These are phyloP conservation scores for Phaeosphaeriaceae sp. DNA, from an alignment of 2,329 filamentous ascomycete species.

Conservation along the genomic window DNA sequence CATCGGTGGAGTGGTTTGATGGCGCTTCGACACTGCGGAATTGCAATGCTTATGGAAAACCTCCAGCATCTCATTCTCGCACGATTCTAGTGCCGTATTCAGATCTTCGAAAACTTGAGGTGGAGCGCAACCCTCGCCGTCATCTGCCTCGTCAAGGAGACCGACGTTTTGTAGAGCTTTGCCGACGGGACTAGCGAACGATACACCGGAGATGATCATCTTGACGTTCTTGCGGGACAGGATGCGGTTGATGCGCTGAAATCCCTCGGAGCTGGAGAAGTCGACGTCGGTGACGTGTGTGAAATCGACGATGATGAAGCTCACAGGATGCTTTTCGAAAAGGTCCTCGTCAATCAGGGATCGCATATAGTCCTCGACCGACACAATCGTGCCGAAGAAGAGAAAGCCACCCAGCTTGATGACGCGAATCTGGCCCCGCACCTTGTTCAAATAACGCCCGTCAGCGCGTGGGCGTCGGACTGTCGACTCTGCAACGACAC, in stretches of 20 bases:
- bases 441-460: conserved; percentile 82
- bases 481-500: conserved; percentile 87
- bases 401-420: conserved; percentile 92
- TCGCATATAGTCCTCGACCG: conserved; percentile 88
- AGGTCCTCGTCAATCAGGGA: conserved; percentile 81
- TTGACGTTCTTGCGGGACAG: conserved; percentile 78
- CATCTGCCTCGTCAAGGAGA: conserved; percentile 74
- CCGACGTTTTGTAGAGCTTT: conserved; percentile 83
- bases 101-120: conserved; percentile 80
- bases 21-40: conserved; percentile 51
- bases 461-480: conserved; percentile 91
- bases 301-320: conserved; percentile 88
- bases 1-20: conserved; percentile 44
- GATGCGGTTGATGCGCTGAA: conserved; percentile 88
- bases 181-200: conserved; percentile 76
- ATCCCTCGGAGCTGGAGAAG: conserved; percentile 95
- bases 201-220: conserved; percentile 83
- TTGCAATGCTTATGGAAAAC: conserved; percentile 58
- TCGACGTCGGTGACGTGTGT: conserved; percentile 90
- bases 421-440: conserved; percentile 86
- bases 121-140: conserved; percentile 62
- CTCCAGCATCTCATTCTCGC: conserved; percentile 90
- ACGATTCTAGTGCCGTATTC: conserved; percentile 91
- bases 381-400: conserved; percentile 98
- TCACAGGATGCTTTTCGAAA: conserved; percentile 79